A percentile compares a stretch with the other conserved stretches of the same genome.
Evolutionary conservation across 768 basidiomycete species (phyloP).

Genomic region (Russula dissimulans): DNA sequence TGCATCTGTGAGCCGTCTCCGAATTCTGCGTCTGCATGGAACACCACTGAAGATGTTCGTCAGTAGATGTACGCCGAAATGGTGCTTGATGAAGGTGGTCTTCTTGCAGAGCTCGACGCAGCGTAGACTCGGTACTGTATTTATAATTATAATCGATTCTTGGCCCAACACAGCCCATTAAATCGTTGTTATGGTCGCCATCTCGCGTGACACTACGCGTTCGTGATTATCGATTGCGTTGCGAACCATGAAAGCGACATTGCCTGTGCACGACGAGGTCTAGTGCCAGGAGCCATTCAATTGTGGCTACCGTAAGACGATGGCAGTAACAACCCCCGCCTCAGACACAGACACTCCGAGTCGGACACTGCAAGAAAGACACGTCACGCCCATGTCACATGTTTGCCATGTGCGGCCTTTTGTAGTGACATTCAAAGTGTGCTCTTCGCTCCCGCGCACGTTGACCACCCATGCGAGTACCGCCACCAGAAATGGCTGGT

Average conservation of each 20-base stretch:
- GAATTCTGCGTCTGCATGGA: neutral
- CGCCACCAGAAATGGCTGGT: constrained; percentile 30
- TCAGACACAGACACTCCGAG: too few relatives aligned
- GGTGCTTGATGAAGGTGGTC: constrained; percentile 2
- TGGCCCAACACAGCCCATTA: too few relatives aligned
- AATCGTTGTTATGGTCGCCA: too few relatives aligned
- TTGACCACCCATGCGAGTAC: constrained; percentile 24
- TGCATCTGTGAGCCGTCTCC: neutral
- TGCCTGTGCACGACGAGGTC: too few relatives aligned
- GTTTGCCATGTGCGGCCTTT: too few relatives aligned
- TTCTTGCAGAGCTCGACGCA: constrained; percentile 7
- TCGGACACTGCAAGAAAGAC: too few relatives aligned
- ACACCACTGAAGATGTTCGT: neutral
- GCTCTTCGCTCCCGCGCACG: constrained; percentile 18
- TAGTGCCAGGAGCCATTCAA: too few relatives aligned
- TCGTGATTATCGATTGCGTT: neutral
- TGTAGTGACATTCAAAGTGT: constrained; percentile 11
- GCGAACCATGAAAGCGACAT: too few relatives aligned
- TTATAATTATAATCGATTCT: too few relatives aligned
- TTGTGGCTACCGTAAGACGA: too few relatives aligned
- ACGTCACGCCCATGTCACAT: too few relatives aligned
- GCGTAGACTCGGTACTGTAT: neutral
- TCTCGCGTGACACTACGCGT: neutral
- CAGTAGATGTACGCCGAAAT: constrained; percentile 12
- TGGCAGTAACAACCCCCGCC: too few relatives aligned